Percentiles rank a stretch among this genome's conserved stretches.
These are phyloP conservation scores for Suhomyces faveliae DNA, from an alignment of 805 yeast species.

Conservation along the genomic window DNA sequence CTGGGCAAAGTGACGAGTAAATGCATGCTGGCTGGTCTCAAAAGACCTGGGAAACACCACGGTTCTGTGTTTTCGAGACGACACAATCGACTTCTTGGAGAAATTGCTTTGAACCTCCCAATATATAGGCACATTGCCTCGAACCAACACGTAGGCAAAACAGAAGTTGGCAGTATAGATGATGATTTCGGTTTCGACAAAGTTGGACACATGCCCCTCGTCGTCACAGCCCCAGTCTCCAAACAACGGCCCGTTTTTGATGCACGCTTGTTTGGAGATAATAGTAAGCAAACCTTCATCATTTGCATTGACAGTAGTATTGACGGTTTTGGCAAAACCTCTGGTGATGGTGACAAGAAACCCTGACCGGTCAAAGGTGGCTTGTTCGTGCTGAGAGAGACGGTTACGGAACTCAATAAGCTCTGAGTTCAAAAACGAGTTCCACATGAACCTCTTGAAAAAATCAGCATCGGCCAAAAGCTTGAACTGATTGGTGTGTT, in stretches of 20 bases:
- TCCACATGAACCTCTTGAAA: constrained; percentile 52
- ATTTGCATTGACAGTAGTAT: constrained; percentile 27
- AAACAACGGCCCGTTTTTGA: constrained; percentile 47
- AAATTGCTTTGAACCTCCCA: constrained; percentile 52
- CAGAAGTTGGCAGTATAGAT: constrained; percentile 41
- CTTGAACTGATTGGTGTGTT: constrained; percentile 14
- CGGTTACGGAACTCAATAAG: constrained; percentile 46
- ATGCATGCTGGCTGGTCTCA: constrained; percentile 55
- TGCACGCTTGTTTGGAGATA: constrained; percentile 52
- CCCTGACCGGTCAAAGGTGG: constrained; percentile 44
- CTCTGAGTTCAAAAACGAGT: constrained; percentile 45
- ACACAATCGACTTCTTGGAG: constrained; percentile 30
- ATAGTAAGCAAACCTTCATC: constrained; percentile 45
- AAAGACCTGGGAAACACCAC: constrained; percentile 48
- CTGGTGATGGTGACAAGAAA: constrained; percentile 49
- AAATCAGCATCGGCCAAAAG: constrained; percentile 39
- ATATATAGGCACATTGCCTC: constrained; percentile 56
- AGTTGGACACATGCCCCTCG: constrained; percentile 51
- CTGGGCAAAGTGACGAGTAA: constrained; percentile 48
- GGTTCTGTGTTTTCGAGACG: constrained; percentile 35
- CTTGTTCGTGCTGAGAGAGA: constrained; percentile 39
- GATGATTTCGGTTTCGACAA: constrained; percentile 51
- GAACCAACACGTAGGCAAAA: constrained; percentile 44
- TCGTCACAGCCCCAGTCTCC: constrained; percentile 62
- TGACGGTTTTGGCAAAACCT: constrained; percentile 51